Conservation (phyloP, 768 basidiomycete species). For the Mycena indigotica region DNA sequence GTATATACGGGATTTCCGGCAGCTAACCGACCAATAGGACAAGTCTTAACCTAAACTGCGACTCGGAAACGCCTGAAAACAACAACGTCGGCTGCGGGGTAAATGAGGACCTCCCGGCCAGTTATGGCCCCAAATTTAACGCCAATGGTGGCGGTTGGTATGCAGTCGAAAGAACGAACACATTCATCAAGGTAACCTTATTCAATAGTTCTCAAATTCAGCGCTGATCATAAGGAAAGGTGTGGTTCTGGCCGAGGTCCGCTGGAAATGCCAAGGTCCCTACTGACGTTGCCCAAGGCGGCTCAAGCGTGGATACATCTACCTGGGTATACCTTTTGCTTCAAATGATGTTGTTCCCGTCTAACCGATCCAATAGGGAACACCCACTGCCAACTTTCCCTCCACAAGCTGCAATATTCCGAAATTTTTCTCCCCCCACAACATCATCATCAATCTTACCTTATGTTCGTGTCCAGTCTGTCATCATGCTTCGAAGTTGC, state of each 20-base stretch:
- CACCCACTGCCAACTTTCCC: constrained; percentile 61
- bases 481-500: no score
- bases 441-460: constrained; percentile 65
- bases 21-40: no score
- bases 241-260: constrained; percentile 75
- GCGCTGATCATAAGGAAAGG: no score
- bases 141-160: constrained; percentile 63
- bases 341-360: no score
- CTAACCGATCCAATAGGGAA: no score
- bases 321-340: constrained; percentile 49
- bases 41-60: no score
- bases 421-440: constrained; percentile 55
- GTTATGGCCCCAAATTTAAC: constrained; percentile 64
- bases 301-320: constrained; percentile 43
- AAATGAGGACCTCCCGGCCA: constrained; percentile 36
- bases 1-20: no score
- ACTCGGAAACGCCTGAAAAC: constrained; percentile 48
- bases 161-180: constrained; percentile 59
- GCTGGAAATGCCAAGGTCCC: constrained; percentile 50
- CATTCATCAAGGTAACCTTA: no score
- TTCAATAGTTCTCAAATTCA: no score
- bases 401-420: constrained; percentile 59
- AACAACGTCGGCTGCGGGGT: constrained; percentile 57
- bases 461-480: constrained; percentile 39
- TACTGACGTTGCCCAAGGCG: constrained; percentile 45